Percentiles rank a stretch among this genome's conserved stretches.
phyloP scores from a whole-genome alignment of 768 basidiomycete genomes.

The Rhodotorula kratochvilovae region DNA sequence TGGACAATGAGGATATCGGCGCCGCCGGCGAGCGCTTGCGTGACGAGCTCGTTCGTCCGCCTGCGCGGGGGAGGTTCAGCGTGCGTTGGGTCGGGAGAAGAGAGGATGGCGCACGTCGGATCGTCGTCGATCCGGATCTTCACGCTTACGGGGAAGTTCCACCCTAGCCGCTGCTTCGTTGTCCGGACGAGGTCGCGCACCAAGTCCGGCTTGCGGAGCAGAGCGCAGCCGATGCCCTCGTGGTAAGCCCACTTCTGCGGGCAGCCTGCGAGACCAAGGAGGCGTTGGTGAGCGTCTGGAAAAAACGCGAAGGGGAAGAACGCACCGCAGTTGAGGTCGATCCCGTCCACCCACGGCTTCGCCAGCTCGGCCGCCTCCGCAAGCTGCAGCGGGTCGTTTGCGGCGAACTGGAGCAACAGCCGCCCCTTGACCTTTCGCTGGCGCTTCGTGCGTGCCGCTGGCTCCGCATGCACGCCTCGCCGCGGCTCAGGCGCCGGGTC shows the following conservation, averaged over 20 bases:
- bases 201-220: slow-evolving; percentile 52
- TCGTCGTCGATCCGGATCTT: slow-evolving; percentile 54
- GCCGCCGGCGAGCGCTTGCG: slow-evolving; percentile 49
- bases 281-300: no score
- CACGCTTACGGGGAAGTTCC: slow-evolving; percentile 51
- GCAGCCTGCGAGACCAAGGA: slow-evolving; percentile 49
- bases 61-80: slow-evolving; percentile 28
- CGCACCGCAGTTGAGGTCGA: slow-evolving; percentile 53
- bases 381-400: slow-evolving; percentile 49
- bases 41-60: slow-evolving; percentile 50
- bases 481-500: slow-evolving; percentile 8
- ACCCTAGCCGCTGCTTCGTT: slow-evolving; percentile 50
- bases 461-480: slow-evolving; percentile 1
- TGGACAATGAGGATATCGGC: slow-evolving; percentile 53
- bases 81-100: no score
- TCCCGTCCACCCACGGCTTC: slow-evolving; percentile 51
- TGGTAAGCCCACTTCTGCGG: slow-evolving; percentile 53
- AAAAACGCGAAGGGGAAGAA: no score
- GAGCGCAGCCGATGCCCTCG: slow-evolving; percentile 52
- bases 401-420: slow-evolving; percentile 53
- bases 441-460: slow-evolving; percentile 12
- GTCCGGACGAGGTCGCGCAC: slow-evolving; percentile 52
- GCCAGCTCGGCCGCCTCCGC: slow-evolving; percentile 53
- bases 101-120: slow-evolving; percentile 43
- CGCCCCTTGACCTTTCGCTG: slow-evolving; percentile 47